Base-by-base conservation (phyloP, 495 filamentous ascomycete species). In the Penicillium paxilli region DNA sequence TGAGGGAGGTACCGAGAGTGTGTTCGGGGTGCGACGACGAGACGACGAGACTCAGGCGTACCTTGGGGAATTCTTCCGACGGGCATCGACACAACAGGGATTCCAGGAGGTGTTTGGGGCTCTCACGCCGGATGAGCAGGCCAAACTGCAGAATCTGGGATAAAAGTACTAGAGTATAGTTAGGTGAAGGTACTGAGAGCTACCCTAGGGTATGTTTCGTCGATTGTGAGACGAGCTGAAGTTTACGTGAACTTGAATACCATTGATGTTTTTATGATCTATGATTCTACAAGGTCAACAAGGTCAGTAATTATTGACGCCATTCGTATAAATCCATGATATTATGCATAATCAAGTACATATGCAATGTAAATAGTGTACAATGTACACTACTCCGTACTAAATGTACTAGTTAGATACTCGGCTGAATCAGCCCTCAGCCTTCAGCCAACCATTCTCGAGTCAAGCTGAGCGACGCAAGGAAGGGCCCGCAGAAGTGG, bases 41-140 rank as follows among this genome's bases (percentile, higher is more conserved):
- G 93, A 98, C 62, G 92, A 97, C 64, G 91, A 96, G 67, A 98
- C 92, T 11, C 89, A 96, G 68, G 82, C 77, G 7, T 96, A 89
- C 63, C 76, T 98, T 28, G 72, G 79, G 1, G 83, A 89, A 8
- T 98, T 96, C 68, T 97, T 98, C 77, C 79, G 86, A 11, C 73
- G 81, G 35, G 82, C 86, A 9, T 84, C 83, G 3, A 85, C 87
- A 38, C 81, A 90, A 56, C 81, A 85, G 3, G 85, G 78, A 16
- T 96, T 96, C 70, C 81, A 83, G 60, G 83, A 87, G 28, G 77
- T 92, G 58, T 96, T 86, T 67, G 77, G 73, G 16, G 74, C 81
- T 10, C 64, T 97, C 64, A 89, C 78, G 4, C 79, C 83, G 5
- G 81, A 85, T 49, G 92, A 97, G 73, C 87, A 89, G 72, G 73